A percentile compares a stretch with the other conserved stretches of the same genome.
Conservation (phyloP, 306 rosid genomes). For the Trichosanthes truncata region DNA sequence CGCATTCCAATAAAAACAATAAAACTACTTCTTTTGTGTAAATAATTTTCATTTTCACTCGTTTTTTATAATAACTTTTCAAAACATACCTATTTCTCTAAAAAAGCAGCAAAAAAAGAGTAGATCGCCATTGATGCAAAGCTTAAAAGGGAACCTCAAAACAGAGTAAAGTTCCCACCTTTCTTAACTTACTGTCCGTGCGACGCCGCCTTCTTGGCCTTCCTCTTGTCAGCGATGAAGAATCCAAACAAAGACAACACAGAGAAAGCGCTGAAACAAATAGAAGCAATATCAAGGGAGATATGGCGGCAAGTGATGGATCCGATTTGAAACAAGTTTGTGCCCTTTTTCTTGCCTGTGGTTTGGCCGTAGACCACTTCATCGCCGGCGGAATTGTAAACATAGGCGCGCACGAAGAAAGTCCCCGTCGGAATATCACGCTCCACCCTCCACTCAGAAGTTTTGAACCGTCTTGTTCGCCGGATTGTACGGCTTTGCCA, state of each 20-base stretch:
- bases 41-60: no score
- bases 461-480: constrained; percentile 36
- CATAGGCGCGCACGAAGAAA: constrained; percentile 85
- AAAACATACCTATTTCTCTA: no score
- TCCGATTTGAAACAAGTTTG: constrained; percentile 45
- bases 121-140: neutral
- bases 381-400: constrained; percentile 24
- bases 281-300: constrained; percentile 58
- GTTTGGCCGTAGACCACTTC: constrained; percentile 68
- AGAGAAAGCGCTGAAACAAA: constrained; percentile 81
- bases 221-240: constrained; percentile 56
- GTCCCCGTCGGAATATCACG: constrained; percentile 52
- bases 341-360: constrained; percentile 23
- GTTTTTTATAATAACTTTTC: no score
- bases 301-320: constrained; percentile 70
- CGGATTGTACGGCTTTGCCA: constrained; percentile 37
- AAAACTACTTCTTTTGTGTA: no score
- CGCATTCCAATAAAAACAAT: no score
- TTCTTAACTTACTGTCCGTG: neutral
- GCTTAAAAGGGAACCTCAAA: neutral
- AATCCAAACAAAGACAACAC: constrained; percentile 46
- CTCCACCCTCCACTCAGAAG: constrained; percentile 33
- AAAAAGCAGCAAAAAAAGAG: no score
- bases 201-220: constrained; percentile 19
- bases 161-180: neutral